Conservation (phyloP, 768 basidiomycete genomes). For the Lepiota subincarnata region DNA sequence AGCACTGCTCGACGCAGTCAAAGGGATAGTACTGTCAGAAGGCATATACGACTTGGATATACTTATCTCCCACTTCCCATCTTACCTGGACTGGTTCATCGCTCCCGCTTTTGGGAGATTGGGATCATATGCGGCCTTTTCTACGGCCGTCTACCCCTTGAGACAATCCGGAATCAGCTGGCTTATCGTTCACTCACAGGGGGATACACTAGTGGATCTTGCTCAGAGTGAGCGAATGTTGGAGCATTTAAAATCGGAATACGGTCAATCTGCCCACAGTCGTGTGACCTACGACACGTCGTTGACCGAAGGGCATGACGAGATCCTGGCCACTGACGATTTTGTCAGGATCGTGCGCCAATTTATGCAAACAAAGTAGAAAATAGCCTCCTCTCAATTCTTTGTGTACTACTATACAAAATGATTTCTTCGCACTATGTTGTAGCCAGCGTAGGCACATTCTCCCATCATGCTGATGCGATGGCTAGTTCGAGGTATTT, state of each 20-base stretch:
- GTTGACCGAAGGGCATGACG: conserved; percentile 51
- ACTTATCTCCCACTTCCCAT: conserved; percentile 59
- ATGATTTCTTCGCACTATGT: background rate
- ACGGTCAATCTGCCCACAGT: conserved; percentile 21
- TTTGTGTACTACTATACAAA: background rate
- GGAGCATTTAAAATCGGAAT: conserved; percentile 41
- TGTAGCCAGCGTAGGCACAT: background rate
- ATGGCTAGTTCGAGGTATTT: conserved; percentile 60
- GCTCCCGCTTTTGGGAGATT: conserved; percentile 53
- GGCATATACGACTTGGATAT: conserved; percentile 75
- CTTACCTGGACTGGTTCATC: conserved; percentile 70
- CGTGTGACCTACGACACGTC: conserved; percentile 32
- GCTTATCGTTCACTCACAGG: conserved; percentile 72
- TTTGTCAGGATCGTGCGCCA: conserved; percentile 44
- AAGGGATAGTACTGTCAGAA: conserved; percentile 62
- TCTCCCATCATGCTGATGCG: conserved; percentile 18
- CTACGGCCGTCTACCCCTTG: conserved; percentile 37
- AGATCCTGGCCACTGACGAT: conserved; percentile 36
- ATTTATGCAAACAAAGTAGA: conserved; percentile 28
- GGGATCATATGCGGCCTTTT: conserved; percentile 45
- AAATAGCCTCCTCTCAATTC: no score
- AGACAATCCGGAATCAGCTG: conserved; percentile 44
- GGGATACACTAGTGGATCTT: conserved; percentile 63
- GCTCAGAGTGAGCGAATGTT: conserved; percentile 61
- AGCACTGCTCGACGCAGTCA: conserved; percentile 38